Conservation (phyloP, 176 grass and related monocot species). For the Oryza nivara region DNA sequence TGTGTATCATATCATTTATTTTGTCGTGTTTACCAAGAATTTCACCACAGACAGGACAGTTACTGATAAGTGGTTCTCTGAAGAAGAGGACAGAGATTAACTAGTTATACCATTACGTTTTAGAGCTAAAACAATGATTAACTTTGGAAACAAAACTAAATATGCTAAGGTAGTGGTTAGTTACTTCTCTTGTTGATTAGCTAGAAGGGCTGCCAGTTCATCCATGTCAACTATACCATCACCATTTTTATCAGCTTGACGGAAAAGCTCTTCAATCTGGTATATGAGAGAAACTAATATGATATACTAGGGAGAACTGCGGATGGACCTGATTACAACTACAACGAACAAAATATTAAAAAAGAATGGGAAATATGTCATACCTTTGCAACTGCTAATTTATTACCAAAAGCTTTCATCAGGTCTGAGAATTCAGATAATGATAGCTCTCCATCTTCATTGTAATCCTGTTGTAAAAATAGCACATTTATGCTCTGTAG, state of each 20-base stretch:
- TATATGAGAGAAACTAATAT: constrained; percentile 36
- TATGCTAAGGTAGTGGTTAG: constrained; percentile 24
- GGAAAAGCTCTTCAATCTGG: constrained; percentile 90
- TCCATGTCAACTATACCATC: constrained; percentile 97
- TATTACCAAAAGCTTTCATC: constrained; percentile 92
- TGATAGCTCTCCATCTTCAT: constrained; percentile 71
- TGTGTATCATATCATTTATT: constrained; percentile 99
- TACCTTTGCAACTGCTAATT: constrained; percentile 74
- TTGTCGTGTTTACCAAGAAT: constrained; percentile 84
- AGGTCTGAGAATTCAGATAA: constrained; percentile 85
- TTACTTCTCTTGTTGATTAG: constrained; percentile 92
- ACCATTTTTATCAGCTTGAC: constrained; percentile 80
- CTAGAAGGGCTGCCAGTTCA: constrained; percentile 77
- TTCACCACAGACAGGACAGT: constrained; percentile 95
- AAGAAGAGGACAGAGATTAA: constrained; percentile 33
- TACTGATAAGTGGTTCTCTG: constrained; percentile 97
- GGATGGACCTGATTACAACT: background rate
- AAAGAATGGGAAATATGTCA: background rate
- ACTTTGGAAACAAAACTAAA: constrained; percentile 33
- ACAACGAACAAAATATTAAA: constrained; percentile 27
- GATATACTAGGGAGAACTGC: constrained; percentile 10
- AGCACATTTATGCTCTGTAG: constrained; percentile 9
- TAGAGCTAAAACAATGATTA: background rate
- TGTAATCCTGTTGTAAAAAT: constrained; percentile 68
- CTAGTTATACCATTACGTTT: constrained; percentile 15